Base-by-base conservation (phyloP, 108 stramenopile species). In the Aureococcus anophagefferens region DNA sequence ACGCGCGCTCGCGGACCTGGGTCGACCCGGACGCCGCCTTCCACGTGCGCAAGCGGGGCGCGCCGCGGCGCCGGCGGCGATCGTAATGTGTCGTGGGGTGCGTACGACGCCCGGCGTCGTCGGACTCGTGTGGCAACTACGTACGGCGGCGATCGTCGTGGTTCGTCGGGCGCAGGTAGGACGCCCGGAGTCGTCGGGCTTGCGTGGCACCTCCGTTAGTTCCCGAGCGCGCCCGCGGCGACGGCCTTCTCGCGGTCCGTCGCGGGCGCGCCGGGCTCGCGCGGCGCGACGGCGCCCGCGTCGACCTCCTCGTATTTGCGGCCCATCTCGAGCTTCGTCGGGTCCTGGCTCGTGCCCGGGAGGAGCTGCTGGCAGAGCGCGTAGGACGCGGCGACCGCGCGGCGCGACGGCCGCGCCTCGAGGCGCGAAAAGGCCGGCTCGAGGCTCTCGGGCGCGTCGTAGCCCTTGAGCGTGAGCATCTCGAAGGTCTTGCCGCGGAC, bases 401-500 rank as follows among this genome's bases (percentile, higher is more conserved):
- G 86, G 59, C 51, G 75, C 73, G 14, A 67, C 34, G 30, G 81
- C 86, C 34, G 78, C 73, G 4, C 5, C 35, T 5, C 35, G 33
- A 90, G 75, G 46, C 80, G 45, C 33, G 64, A 63, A 69, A 90
- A 69, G 18, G 86, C 87, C 5, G 80, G 66, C 0, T 67, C 78
- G 40, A 89, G 76, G 0, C 69, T 51, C 1, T 45, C 17, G 0
- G 88, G 79, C 13, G 86, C 83, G n/a, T 86, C 88, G 72, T 93
- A 93, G 44, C 89, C 88, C 36, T 87, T 87, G 37, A 95, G 62
- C 21, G 87, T 75, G 30, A 89, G 64, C 16, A 83, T 90, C 80
- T 95, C 94, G 77, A 95, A 93, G 33, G 94, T 95, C 78, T 95
- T 95, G 0, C 87, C 87, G 15, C 83, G 83, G n/a, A 91, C 90